Percentiles rank a stretch among this genome's conserved stretches.
Conservation (phyloP, 495 filamentous ascomycete species). For the Lophiotrema nucula region DNA sequence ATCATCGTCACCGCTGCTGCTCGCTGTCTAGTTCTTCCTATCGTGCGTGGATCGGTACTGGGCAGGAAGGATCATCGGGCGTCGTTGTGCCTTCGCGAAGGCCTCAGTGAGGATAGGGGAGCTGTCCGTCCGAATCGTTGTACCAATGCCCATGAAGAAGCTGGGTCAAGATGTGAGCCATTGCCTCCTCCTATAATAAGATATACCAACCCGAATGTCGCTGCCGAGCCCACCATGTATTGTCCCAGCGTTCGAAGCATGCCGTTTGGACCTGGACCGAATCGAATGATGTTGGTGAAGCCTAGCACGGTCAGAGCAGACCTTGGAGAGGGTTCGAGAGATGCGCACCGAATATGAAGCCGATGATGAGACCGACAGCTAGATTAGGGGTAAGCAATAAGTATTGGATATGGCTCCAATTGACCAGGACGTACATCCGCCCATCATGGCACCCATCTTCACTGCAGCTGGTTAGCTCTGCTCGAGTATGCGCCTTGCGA, state of each 20-base stretch:
- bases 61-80: constrained; percentile 62
- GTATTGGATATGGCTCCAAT: constrained; percentile 1
- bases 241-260: constrained; percentile 90
- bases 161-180: constrained; percentile 48
- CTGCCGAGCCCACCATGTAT: constrained; percentile 96
- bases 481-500: background rate
- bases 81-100: constrained; percentile 57
- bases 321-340: background rate
- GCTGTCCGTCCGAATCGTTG: constrained; percentile 85
- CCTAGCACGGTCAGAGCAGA: constrained; percentile 50
- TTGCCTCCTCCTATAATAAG: background rate
- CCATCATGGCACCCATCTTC: constrained; percentile 98
- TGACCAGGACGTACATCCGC: constrained; percentile 83
- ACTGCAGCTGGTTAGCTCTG: constrained; percentile 54
- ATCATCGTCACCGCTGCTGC: no score
- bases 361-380: constrained; percentile 95
- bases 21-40: no score
- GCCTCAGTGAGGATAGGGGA: constrained; percentile 62
- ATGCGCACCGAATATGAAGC: constrained; percentile 86
- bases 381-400: constrained; percentile 23
- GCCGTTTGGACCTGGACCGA: constrained; percentile 88
- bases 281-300: constrained; percentile 89
- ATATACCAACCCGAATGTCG: constrained; percentile 84
- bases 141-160: constrained; percentile 99
- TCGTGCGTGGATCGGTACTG: constrained; percentile 49